Evolutionary conservation across 2,329 filamentous ascomycete genomes (phyloP), one percentile per base, ranked within the genome.

Genomic region (Aspergillus tanneri): DNA sequence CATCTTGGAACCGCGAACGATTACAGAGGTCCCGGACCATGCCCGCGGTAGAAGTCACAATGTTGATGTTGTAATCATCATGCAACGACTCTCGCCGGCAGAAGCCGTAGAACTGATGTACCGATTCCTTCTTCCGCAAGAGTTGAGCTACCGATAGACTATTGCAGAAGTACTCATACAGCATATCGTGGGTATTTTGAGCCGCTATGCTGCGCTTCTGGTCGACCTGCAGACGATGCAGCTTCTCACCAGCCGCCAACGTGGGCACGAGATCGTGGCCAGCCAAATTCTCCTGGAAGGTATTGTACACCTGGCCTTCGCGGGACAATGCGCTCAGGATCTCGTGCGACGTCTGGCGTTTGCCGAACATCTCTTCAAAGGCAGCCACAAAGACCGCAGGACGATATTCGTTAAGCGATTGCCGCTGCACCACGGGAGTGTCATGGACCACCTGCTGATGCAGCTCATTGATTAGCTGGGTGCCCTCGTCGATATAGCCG

Each of bases 381-480:
- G 70, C 63, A 11, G 74, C 69, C 5, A 76, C 62, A 55, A 77
- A 78, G 2, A 75, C 65, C 8, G 74, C 73, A 7, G 71, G 70
- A 1, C 61, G 50, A 50, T 64, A 61, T 52, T 70, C 62, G 43
- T 67, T 58, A 50, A 70, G 47, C 1, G 57, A 42, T 30, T 57
- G 57, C 5, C 53, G 57, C 24, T 58, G 58, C 2, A 60, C 58
- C 5, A 58, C 59, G 30, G 69, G 56, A 30, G 76, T 71, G 27
- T 72, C 69, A 18, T 74, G 72, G 23, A 79, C 71, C n/a, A 79
- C 70, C 48, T 78, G 75, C 42, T 72, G 70, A 49, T 75, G 77
- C 11, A 80, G 59, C 49, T 78, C 73, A 25, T 74, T 66, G 4
- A 77, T 67, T 3, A 79, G 54, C 32, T 70, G 60, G 50, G 69